Evolutionary conservation across 352 stramenopile species (phyloP).

Genomic region (Phytophthora lateralis): DNA sequence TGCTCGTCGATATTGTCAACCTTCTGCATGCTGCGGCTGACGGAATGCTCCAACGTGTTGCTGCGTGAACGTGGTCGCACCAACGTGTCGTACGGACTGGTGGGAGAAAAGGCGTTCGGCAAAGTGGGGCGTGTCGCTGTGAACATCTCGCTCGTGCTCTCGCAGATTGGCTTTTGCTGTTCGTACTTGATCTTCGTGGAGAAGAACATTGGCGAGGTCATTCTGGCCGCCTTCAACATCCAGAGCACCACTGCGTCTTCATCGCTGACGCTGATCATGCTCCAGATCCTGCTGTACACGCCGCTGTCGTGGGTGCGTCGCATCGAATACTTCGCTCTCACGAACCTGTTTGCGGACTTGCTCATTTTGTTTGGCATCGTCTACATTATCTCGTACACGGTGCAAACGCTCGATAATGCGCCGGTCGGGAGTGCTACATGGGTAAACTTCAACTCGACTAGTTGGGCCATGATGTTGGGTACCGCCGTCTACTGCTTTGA

Average conservation of each 20-base stretch:
- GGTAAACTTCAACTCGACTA: constrained; percentile 71
- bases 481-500: constrained; percentile 77
- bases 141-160: constrained; percentile 74
- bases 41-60: constrained; percentile 54
- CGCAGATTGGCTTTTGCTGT: constrained; percentile 73
- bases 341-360: constrained; percentile 66
- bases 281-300: constrained; percentile 74
- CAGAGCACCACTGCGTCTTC: constrained; percentile 50
- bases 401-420: constrained; percentile 44
- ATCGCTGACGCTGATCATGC: constrained; percentile 59
- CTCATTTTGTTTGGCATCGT: constrained; percentile 62
- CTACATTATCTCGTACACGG: constrained; percentile 64
- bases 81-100: constrained; percentile 61
- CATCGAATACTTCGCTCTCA: constrained; percentile 80
- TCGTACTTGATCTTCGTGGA: constrained; percentile 81
- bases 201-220: constrained; percentile 68
- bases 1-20: constrained; percentile 54
- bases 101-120: constrained; percentile 65
- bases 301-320: constrained; percentile 71
- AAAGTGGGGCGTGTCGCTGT: constrained; percentile 53
- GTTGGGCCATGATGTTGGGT: constrained; percentile 65
- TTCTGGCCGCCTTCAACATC: constrained; percentile 54
- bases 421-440: constrained; percentile 41
- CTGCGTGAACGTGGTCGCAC: constrained; percentile 25
- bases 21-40: constrained; percentile 69